Conservation (phyloP, 129 eudicot genomes). For the Smallanthus sonchifolius region DNA sequence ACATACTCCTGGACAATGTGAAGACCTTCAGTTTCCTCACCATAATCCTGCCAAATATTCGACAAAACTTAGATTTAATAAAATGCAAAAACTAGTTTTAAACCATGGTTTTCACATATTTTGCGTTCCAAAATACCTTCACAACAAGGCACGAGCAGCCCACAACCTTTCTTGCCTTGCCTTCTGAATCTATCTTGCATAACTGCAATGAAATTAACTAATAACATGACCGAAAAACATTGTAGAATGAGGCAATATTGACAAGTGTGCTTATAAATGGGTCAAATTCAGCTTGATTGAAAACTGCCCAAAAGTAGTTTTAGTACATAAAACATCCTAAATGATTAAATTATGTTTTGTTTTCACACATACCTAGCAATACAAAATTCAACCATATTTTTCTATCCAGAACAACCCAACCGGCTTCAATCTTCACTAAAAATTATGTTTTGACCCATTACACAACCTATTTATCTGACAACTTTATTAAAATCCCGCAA, state of each 20-base stretch:
- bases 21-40: constrained; percentile 77
- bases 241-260: background rate
- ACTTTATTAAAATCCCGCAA: too few species aligned
- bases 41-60: constrained; percentile 32
- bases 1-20: constrained; percentile 71
- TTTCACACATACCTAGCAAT: background rate
- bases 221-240: background rate
- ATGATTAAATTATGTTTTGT: background rate
- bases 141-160: constrained; percentile 88
- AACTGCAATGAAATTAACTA: constrained; percentile 35
- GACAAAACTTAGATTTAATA: background rate
- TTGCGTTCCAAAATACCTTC: constrained; percentile 38
- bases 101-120: background rate
- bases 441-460: background rate
- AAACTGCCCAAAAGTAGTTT: too few species aligned
- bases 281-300: too few species aligned
- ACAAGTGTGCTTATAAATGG: too few species aligned
- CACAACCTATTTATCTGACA: too few species aligned
- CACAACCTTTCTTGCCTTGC: constrained; percentile 85
- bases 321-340: too few species aligned
- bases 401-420: background rate
- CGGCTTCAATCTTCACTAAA: background rate
- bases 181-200: constrained; percentile 92
- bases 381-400: background rate
- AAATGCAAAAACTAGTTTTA: background rate